Evolutionary conservation across 345 rosid genomes (phyloP), one percentile per base, ranked within the genome.

Genomic region (Eutrema yunnanense): DNA sequence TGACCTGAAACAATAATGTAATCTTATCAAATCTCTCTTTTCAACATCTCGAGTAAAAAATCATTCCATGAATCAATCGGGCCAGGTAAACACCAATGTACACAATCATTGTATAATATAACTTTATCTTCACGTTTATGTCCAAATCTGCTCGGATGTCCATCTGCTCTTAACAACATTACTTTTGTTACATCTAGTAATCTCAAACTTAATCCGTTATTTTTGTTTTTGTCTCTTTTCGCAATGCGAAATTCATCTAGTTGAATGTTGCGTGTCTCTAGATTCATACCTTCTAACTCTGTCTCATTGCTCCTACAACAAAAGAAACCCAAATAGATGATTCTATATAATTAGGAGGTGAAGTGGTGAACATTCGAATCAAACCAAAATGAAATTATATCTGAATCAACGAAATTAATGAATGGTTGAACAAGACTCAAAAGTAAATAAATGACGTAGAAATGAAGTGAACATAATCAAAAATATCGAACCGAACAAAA

Each of bases 81-180:
- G 8, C 97, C 97, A 6, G 96, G 97, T 76, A 88, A 74, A 86
- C 96, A 91, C 97, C 96, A 89, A 61, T 91, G 97, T 40, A 91
- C 97, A 41, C 93, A 89, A 68, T 91, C 96, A 59, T 87, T 89
- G 73, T 87, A 82, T 72, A 91, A 54, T 2, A 87, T 82, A 51
- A 86, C 96, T 3, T 89, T 92, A 59, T 85, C 93, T 29, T 85
- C 76, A 0, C 79, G 81, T 85, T 77, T 75, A 49, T 92, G 93
- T 36, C 97, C 93, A 64, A 76, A 89, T 59, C 73, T 69, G 69
- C 90, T 85, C 0, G 92, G 97, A 71, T 92, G 93, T 2, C 97
- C 97, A 67, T 92, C 96, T 3, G 88, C 87, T 56, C 97, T 77
- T 70, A 89, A 50, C 70, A 83, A 42, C 74, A 79, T 77, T 4